Evolutionary conservation across 345 rosid species (phyloP), one percentile per base, ranked within the genome.

Genomic region (Psidium friedrichsthalianum): DNA sequence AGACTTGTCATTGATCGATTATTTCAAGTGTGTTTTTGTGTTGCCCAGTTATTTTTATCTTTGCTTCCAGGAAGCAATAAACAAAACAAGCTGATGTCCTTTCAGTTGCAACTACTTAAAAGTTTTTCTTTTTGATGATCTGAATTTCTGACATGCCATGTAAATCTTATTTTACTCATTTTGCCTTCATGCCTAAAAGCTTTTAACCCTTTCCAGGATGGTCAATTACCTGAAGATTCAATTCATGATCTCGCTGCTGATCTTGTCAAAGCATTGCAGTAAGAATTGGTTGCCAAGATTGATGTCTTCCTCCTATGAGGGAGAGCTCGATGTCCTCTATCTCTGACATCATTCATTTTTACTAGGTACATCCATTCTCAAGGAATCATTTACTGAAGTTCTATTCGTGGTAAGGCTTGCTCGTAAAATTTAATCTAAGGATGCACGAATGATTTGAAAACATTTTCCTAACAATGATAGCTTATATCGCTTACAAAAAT

Each of bases 221-320:
- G 90, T 88, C 93, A 92, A 87, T 90, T 96, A 69, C 99, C 99
- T 16, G 99, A 97, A 94, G 98, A 94, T 59, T 97, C 99, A 25
- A 87, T 96, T 87, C 96, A 94, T 82, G 95, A 93, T 82, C 91
- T 97, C 88, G 98, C 94, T 52, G 86, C 84, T 83, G 98, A 92
- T 92, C 90, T 97, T 86, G 94, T 97, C 83, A 92, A 86, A 90
- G 98, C 97, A 87, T 88, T 97, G 89, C 94, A 91, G 99, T 97
- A 92, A 92, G 96, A 85, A 87, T 85, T 83, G 78, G 83, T 86
- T 47, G 52, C 87, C 8, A 27, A 6, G 84, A 29, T 18, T 61
- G 80, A 7, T 3, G 29, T 83, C 54, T 20, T 22, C 13, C 86
- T 51, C 85, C 86, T 78, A 84, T 85, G 9, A 40, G 18, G 54